Conservation (phyloP, 306 rosid species). For the Boehmeria nivea region DNA sequence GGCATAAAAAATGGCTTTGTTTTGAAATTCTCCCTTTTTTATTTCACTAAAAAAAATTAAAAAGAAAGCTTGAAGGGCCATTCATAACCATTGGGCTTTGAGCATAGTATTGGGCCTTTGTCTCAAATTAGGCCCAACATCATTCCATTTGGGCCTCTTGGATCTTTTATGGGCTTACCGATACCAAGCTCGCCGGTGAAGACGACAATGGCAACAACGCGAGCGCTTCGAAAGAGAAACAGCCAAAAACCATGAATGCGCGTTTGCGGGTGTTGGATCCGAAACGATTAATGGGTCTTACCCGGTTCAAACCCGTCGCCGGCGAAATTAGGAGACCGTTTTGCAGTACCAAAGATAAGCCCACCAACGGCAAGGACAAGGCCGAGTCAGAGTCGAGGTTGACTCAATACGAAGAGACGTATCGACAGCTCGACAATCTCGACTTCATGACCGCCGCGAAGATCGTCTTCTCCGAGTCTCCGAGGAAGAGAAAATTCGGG, state of each 20-base stretch:
- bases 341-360: slow-evolving; percentile 29
- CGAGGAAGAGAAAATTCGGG: slow-evolving; percentile 72
- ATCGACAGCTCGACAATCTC: slow-evolving; percentile 57
- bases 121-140: too few relatives aligned
- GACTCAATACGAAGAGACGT: slow-evolving; percentile 41
- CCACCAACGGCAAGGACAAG: not conserved
- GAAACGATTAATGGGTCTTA: not conserved
- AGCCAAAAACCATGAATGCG: not conserved
- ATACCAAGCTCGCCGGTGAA: too few relatives aligned
- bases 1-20: too few relatives aligned
- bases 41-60: too few relatives aligned
- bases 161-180: too few relatives aligned
- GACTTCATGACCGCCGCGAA: slow-evolving; percentile 64
- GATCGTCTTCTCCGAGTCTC: slow-evolving; percentile 68
- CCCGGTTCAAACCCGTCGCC: slow-evolving; percentile 14
- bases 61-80: too few relatives aligned
- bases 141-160: too few relatives aligned
- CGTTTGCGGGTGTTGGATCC: not conserved
- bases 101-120: too few relatives aligned
- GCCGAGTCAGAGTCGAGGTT: slow-evolving; percentile 22
- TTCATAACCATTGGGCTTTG: too few relatives aligned
- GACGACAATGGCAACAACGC: too few relatives aligned
- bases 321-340: slow-evolving; percentile 26
- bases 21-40: too few relatives aligned
- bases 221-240: too few relatives aligned